Evolutionary conservation across 495 filamentous ascomycete genomes (phyloP).

Genomic region (Xylaria intraflava): DNA sequence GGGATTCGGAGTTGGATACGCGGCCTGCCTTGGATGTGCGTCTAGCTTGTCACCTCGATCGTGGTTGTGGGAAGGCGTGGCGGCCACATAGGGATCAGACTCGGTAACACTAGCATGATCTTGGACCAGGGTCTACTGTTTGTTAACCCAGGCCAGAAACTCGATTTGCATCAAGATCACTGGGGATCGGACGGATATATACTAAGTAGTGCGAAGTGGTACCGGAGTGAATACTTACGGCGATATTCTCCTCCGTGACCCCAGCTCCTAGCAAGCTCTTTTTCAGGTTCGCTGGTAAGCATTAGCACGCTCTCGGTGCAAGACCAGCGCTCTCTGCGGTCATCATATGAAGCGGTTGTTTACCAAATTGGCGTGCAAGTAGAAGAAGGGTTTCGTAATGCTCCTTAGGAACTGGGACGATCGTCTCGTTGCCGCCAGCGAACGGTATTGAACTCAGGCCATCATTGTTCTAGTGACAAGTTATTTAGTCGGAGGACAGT

Average conservation of each 20-base stretch:
- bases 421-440: background rate
- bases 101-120: slow-evolving; percentile 28
- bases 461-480: slow-evolving; percentile 1
- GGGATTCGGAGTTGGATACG: background rate
- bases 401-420: slow-evolving; percentile 21
- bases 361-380: slow-evolving; percentile 32
- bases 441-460: background rate
- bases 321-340: background rate
- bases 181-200: background rate
- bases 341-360: background rate
- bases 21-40: slow-evolving; percentile 13
- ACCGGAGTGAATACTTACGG: slow-evolving; percentile 35
- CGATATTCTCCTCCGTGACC: slow-evolving; percentile 53
- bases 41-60: slow-evolving; percentile 25
- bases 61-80: slow-evolving; percentile 8
- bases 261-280: slow-evolving; percentile 58
- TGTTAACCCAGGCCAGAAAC: background rate
- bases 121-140: slow-evolving; percentile 45
- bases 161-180: background rate
- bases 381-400: slow-evolving; percentile 30
- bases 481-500: background rate
- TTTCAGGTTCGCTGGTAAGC: slow-evolving; percentile 50
- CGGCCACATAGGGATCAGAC: slow-evolving; percentile 14
- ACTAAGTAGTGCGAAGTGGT: background rate
- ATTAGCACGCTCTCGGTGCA: slow-evolving; percentile 3